Base-by-base conservation (phyloP, 2,329 filamentous ascomycete species). In the Venturia carpophila region DNA sequence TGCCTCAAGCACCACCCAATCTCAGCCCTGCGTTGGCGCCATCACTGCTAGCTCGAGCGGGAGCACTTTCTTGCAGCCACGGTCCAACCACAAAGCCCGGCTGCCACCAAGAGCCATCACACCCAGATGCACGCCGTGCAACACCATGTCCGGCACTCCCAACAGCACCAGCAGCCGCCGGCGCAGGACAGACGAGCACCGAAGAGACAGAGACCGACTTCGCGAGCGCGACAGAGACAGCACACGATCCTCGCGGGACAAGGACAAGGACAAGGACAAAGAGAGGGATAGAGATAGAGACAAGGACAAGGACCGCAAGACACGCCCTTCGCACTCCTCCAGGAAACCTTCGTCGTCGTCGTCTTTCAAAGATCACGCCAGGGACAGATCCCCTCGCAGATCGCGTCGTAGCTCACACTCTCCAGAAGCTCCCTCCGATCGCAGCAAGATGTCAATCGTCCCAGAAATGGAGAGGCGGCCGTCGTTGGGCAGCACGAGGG, bases 391-490 rank as follows among this genome's bases (percentile, higher is more conserved):
- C 7, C 71, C 72, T 63, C 58, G 68, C 67, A 49, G 73, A 73
- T 63, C 71, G 71, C 66, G 68, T 68, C 64, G 68, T 58, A 71
- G 72, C 66, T 58, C 64, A 56, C 7, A 27, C 21, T 58, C 39
- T 17, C 37, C 47, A 17, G 24, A 21, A 27, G 34, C 19, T n/a
- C 17, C 30, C 21, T 21, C 30, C n/a, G 11, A n/a, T 43, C 52
- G 42, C 39, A 52, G 43, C 56, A 76, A 75, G 64, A 75, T 76
- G 70, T 71, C 75, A 21, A 70, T 78, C 64, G 76, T 79, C 62
- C 79, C 80, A 45, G 80, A 82, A 69, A 78, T 81, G 76, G 76
- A 78, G 27, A 75, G 79, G 3, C 73, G 79, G 37, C 72, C 71
- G 17, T 75, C 75, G 41, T 69, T 70, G 24, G 75, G 73, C 67